Evolutionary conservation across 345 rosid genomes (phyloP), one percentile per base, ranked within the genome.

Genomic region (Geranium brycei): DNA sequence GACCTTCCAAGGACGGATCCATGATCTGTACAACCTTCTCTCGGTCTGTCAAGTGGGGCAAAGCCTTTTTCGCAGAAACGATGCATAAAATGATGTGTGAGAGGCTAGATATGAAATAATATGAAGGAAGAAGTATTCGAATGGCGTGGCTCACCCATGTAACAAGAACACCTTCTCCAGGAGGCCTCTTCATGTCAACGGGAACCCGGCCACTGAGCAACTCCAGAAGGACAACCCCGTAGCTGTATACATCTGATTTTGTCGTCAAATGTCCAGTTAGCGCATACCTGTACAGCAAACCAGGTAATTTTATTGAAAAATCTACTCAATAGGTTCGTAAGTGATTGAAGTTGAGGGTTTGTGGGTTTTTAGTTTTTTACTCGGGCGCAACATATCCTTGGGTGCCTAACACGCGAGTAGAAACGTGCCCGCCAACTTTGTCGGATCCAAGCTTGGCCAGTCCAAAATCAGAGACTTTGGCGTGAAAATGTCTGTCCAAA

Each of bases 241-340:
- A 87, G 76, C 96, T 85, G 62, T 87, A 93, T 17, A 93, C 97
- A 77, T 87, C 99, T 70, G 99, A 93, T 79, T 92, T 93, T 68
- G 97, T 86, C 1, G 96, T 87, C 65, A 92, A 73, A 79, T 87
- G 96, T 53, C 98, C 96, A 0, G 99, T 93, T 79, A 89, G 71
- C 41, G 96, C 99, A 73, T 89, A 91, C 82, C 96, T 89, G 74
- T 32, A 53, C 11, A 68, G 28, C 53, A 68, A 8, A 63, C 13
- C 65, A 59, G 38, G 5, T 11, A 31, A 53, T 62, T 68, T 15
- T 2, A 68, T 40, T 38, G 13, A 11, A 47, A 19, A 60, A 7
- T 67, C 7, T 17, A 53, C 51, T 62, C 57, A 57, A 31, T 58
- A 56, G 62, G 35, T 17, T 40, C 19, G 17, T 51, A 62, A 4